Percentiles rank a stretch among this genome's conserved stretches.
Conservation (phyloP, 1,284 basidiomycete species). For the Pterula multifida region DNA sequence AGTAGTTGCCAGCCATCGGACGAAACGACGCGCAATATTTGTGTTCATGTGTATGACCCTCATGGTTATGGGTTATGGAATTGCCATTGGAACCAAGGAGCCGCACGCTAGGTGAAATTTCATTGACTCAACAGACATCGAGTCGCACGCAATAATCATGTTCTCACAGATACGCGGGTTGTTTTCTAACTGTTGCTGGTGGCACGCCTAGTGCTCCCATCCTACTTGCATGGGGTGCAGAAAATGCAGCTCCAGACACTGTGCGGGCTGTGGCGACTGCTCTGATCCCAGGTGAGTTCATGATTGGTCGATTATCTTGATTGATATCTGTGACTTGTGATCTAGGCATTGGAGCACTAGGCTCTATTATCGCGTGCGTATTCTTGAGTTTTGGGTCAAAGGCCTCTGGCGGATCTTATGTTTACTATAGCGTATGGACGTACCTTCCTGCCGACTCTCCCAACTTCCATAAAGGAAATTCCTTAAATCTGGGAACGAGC, state of each 20-base stretch:
- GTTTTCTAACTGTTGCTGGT: slow-evolving; percentile 25
- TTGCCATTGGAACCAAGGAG: slow-evolving; percentile 24
- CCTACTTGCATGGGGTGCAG: slow-evolving; percentile 26
- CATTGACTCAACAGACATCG: too few relatives aligned
- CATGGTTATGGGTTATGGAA: slow-evolving; percentile 24
- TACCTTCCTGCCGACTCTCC: slow-evolving; percentile 27
- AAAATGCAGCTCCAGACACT: slow-evolving; percentile 30
- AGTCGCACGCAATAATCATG: too few relatives aligned
- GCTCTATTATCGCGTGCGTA: slow-evolving; percentile 27
- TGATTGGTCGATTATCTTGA: neutral
- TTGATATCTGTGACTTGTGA: neutral
- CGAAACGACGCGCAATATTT: slow-evolving; percentile 19
- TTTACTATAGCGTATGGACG: slow-evolving; percentile 25
- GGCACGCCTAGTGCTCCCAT: slow-evolving; percentile 23
- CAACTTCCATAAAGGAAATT: slow-evolving; percentile 30
- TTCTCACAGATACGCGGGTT: slow-evolving; percentile 23
- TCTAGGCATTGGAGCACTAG: slow-evolving; percentile 24
- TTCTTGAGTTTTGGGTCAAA: too few relatives aligned
- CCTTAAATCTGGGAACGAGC: slow-evolving; percentile 27
- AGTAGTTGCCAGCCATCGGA: slow-evolving; percentile 19
- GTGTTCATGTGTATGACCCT: slow-evolving; percentile 21
- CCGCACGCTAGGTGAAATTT: slow-evolving; percentile 21
- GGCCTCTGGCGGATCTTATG: too few relatives aligned
- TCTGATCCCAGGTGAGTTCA: slow-evolving; percentile 21
- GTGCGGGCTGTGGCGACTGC: slow-evolving; percentile 27